Evolutionary conservation across 768 basidiomycete genomes (phyloP), one percentile per base, ranked within the genome.

Genomic region (Xerocomellus intermedius): DNA sequence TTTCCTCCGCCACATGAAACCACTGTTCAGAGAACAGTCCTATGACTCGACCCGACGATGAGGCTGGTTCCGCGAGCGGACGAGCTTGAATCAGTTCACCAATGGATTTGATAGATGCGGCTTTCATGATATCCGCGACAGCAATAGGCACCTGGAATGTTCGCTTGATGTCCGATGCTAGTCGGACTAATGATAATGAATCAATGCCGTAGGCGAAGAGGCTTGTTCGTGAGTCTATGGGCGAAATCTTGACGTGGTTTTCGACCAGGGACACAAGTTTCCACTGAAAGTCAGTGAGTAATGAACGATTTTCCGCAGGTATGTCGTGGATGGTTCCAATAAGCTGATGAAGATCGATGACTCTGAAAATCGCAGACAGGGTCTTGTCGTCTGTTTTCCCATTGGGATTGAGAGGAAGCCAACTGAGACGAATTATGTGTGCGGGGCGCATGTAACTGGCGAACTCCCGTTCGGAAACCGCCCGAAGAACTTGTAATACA

Each of bases 381-480:
- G 62, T 56, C 48, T 74, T 74, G 24, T 56, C 55, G 26, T 74
- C 73, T 8, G 63, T 55, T 57, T 74, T 74, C 21, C 73, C 74
- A 45, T 74, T 74, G 30, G 56, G 67, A 62, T 69, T 81, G 52
- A 82, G 59, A 6, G 80, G 79, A 52, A 81, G 72, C 69, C 74
- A 81, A 53, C 64, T 69, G n/a, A 81, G 66, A 8, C 79, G 76
- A 30, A 81, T 69, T 49, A 82, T 71, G 61, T 79, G 77, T 52
- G 75, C 73, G 9, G 80, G 80, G 7, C 79, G 74, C 80, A 80
- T 81, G 57, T 82, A 82, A 45, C 71, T 74, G 6, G 80, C 73
- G 1, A 81, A 67, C 58, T 79, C 74, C 7, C 56, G 59, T 36
- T 78, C 74, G 55, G 76, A 79, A 13, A 71, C 70, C 8, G 48